Conservation (phyloP, 805 yeast species). For the Lachancea cidri region DNA sequence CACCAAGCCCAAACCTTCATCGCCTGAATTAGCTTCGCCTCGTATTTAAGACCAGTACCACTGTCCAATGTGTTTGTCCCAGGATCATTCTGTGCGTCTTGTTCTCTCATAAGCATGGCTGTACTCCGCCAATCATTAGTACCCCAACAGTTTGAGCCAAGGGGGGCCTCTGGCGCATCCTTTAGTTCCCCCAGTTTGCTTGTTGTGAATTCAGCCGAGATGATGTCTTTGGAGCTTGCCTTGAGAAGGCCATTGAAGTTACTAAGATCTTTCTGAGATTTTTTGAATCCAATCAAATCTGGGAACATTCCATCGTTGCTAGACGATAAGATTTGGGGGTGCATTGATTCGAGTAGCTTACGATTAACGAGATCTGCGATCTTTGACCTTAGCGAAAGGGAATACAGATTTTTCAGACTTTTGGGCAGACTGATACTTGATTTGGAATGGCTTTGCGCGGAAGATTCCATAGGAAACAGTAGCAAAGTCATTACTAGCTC, state of each 20-base stretch:
- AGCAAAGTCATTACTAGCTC: conserved; percentile 82
- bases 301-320: conserved; percentile 15
- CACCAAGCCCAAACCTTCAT: conserved; percentile 62
- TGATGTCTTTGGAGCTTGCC: conserved; percentile 14
- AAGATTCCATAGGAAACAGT: conserved; percentile 38
- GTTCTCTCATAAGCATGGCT: conserved; percentile 12
- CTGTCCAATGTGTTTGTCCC: conserved; percentile 2
- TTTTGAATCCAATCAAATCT: conserved; percentile 16
- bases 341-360: conserved; percentile 29
- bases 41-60: conserved; percentile 17
- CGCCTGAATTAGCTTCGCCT: conserved; percentile 44
- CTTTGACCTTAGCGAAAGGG: conserved; percentile 53
- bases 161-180: conserved; percentile 7
- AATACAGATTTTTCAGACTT: conserved; percentile 50
- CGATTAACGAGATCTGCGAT: conserved; percentile 69
- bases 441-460: not conserved
- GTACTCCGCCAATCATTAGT: conserved; percentile 14
- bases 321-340: conserved; percentile 17
- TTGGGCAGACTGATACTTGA: conserved; percentile 44
- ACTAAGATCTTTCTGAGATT: conserved; percentile 9
- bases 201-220: conserved; percentile 10
- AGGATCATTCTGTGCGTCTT: conserved; percentile 1
- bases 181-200: conserved; percentile 11
- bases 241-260: conserved; percentile 14
- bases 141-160: conserved; percentile 6